Evolutionary conservation across 1,284 basidiomycete species (phyloP).

Genomic region (Lentinula novae-zelandiae): DNA sequence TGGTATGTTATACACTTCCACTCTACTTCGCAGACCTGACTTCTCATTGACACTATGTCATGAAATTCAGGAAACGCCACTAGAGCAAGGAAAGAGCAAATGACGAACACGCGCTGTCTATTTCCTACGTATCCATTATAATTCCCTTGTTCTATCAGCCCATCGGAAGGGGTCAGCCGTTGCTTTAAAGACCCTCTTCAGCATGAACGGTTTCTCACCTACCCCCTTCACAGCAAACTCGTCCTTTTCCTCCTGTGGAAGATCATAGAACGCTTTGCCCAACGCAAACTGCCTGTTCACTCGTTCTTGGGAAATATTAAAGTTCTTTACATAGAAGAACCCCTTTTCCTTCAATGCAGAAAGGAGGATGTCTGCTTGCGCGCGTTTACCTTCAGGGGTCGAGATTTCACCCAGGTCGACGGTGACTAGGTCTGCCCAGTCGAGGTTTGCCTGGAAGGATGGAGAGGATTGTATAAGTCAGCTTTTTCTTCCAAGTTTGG

Average conservation of each 20-base stretch:
- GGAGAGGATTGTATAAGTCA: not conserved
- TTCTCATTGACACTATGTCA: constrained; percentile 27
- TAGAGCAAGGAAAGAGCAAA: not conserved
- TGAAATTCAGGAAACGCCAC: not conserved
- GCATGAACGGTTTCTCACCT: constrained; percentile 22
- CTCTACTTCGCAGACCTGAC: constrained; percentile 36
- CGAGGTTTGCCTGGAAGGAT: constrained; percentile 33
- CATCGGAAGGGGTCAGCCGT: not conserved
- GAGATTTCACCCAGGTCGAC: constrained; percentile 42
- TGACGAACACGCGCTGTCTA: constrained; percentile 35
- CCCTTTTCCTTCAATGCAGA: constrained; percentile 44
- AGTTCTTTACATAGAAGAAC: constrained; percentile 46
- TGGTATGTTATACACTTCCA: constrained; percentile 51
- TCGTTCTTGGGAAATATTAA: constrained; percentile 32
- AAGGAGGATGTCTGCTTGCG: constrained; percentile 36
- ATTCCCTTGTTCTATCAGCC: constrained; percentile 33
- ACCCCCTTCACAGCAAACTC: constrained; percentile 42
- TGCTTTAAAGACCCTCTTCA: not conserved
- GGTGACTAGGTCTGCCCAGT: constrained; percentile 49
- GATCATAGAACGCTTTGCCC: constrained; percentile 41
- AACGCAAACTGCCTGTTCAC: constrained; percentile 41
- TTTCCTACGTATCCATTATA: constrained; percentile 51
- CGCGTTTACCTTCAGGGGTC: constrained; percentile 42
- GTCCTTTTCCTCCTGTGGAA: constrained; percentile 48
- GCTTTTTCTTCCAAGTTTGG: not conserved